phyloP scores from a whole-genome alignment of 306 rosid genomes.

The Castanea crenata region DNA sequence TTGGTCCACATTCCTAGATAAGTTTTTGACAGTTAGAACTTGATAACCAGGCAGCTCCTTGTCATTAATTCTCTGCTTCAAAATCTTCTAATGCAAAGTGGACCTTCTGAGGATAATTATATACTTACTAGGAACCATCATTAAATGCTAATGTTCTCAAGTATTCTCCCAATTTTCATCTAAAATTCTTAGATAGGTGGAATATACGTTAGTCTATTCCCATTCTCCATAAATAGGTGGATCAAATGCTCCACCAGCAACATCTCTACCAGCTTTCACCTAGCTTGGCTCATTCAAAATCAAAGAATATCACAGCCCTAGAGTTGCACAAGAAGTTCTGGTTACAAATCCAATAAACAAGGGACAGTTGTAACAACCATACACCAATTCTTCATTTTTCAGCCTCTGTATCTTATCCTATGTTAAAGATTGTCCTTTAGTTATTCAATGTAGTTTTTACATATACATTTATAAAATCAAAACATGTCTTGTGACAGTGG shows the following conservation, averaged over 20 bases:
- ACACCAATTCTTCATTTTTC: neutral
- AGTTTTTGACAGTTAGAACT: too few species aligned
- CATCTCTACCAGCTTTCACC: neutral
- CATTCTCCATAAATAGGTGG: neutral
- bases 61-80: too few species aligned
- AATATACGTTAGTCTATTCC: neutral
- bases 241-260: neutral
- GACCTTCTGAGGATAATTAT: neutral
- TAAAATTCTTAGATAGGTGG: neutral
- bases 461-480: too few species aligned
- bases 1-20: too few species aligned
- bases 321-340: neutral
- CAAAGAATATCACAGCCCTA: neutral
- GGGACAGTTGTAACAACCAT: neutral
- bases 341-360: neutral
- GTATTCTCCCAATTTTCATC: too few species aligned
- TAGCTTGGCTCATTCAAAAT: neutral
- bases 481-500: too few species aligned
- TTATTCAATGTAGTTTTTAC: too few species aligned
- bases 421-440: neutral
- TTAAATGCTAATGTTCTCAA: neutral
- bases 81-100: neutral
- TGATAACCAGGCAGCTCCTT: too few species aligned
- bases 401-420: neutral
- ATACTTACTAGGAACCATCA: neutral